phyloP scores from a whole-genome alignment of 2,329 filamentous ascomycete genomes.

The Aspergillus sp. region DNA sequence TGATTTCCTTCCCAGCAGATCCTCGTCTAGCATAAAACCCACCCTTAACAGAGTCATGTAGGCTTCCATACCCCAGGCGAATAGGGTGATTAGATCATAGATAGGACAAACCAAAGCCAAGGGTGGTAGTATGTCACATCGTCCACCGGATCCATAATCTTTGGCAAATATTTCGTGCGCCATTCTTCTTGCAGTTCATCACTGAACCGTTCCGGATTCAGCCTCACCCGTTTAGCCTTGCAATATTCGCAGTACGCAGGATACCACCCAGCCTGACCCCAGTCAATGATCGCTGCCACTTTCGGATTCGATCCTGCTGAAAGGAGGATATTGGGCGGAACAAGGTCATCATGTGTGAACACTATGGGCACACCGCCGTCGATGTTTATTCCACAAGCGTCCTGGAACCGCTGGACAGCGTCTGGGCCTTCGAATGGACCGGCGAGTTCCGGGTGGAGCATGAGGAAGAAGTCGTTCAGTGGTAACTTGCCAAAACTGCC shows the following conservation, averaged over 20 bases:
- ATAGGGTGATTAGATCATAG: not conserved
- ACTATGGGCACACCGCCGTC: constrained; percentile 11
- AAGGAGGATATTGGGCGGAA: constrained; percentile 16
- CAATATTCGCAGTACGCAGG: constrained; percentile 27
- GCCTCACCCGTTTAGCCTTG: constrained; percentile 18
- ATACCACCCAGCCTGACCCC: constrained; percentile 25
- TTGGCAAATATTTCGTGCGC: constrained; percentile 22
- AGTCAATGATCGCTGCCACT: constrained; percentile 21
- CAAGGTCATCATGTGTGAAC: constrained; percentile 16
- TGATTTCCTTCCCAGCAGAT: too few species aligned
- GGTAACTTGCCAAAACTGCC: constrained; percentile 21
- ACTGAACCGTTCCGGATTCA: constrained; percentile 14
- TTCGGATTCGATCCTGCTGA: constrained; percentile 14
- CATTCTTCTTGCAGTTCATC: constrained; percentile 23
- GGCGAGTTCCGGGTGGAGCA: constrained; percentile 8
- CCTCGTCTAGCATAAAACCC: too few species aligned
- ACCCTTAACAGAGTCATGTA: too few species aligned
- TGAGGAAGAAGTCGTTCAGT: constrained; percentile 27
- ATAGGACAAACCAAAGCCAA: constrained; percentile 25
- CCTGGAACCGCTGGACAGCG: constrained; percentile 25
- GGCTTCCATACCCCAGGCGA: too few species aligned
- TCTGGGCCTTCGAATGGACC: constrained; percentile 24
- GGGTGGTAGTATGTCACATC: constrained; percentile 24
- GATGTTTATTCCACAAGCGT: constrained; percentile 24
- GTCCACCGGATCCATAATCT: constrained; percentile 25